Percentiles rank a stretch among this genome's conserved stretches.
These are phyloP conservation scores for Silene conica DNA, from an alignment of 148 eudicot genomes.

Conservation along the genomic window DNA sequence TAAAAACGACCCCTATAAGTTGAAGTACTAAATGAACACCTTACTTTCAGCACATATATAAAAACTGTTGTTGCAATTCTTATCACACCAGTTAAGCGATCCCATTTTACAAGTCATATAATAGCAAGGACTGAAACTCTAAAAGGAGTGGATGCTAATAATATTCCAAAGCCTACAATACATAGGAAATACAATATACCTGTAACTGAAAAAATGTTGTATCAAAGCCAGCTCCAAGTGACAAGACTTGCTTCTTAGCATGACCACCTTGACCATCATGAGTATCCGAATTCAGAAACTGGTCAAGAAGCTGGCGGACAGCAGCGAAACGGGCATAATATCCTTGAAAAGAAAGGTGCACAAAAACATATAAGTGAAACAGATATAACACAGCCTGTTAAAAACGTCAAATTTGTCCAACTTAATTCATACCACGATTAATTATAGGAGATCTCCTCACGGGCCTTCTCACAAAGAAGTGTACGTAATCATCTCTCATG, in stretches of 20 bases:
- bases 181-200: slow-evolving; percentile 33
- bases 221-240: slow-evolving; percentile 97
- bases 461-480: slow-evolving; percentile 87
- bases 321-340: slow-evolving; percentile 1
- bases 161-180: neutral
- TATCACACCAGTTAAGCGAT: too few species aligned
- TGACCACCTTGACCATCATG: slow-evolving; percentile 24
- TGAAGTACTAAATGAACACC: too few species aligned
- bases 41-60: too few species aligned
- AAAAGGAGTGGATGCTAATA: neutral
- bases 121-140: neutral
- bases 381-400: neutral
- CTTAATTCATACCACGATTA: slow-evolving; percentile 65
- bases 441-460: slow-evolving; percentile 96
- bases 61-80: too few species aligned
- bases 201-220: slow-evolving; percentile 93
- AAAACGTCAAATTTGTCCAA: slow-evolving; percentile 10
- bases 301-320: slow-evolving; percentile 66
- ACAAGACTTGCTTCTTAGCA: slow-evolving; percentile 78
- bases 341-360: slow-evolving; percentile 1
- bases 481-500: slow-evolving; percentile 86
- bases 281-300: slow-evolving; percentile 64
- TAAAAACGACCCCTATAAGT: too few species aligned
- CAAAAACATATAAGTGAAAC: neutral
- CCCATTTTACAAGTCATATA: neutral